Evolutionary conservation across 176 grass and related monocot species (phyloP).

Genomic region (Ampelocalamus luodianensis): DNA sequence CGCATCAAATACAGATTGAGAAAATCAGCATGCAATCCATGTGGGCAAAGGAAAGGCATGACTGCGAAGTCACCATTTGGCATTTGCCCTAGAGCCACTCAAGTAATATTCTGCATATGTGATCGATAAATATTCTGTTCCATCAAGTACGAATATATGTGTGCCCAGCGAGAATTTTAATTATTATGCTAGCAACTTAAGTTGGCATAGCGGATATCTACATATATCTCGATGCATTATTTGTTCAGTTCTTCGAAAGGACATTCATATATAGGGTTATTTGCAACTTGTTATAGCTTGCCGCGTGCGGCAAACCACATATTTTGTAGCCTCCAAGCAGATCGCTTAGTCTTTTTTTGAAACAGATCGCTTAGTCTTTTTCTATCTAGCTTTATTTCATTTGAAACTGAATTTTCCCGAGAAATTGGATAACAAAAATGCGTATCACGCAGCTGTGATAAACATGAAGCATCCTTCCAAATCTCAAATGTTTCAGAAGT

Average conservation of each 20-base stretch:
- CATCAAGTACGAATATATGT: not conserved
- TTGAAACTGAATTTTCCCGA: not conserved
- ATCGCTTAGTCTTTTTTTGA: not conserved
- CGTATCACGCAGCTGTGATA: not conserved
- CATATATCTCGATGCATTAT: not conserved
- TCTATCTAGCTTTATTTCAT: not conserved
- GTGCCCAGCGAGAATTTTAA: not conserved
- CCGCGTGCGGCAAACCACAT: not conserved
- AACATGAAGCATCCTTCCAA: not conserved
- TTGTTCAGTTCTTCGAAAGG: not conserved
- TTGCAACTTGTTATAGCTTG: no score
- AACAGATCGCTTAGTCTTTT: no score
- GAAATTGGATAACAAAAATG: not conserved
- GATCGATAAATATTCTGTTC: not conserved
- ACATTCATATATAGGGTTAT: no score
- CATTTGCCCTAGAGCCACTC: not conserved
- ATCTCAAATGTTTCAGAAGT: not conserved
- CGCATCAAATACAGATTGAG: not conserved
- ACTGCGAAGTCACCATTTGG: not conserved
- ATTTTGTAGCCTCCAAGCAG: not conserved
- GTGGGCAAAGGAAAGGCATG: not conserved
- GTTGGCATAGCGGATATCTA: not conserved
- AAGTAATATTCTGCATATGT: not conserved
- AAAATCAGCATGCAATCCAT: not conserved
- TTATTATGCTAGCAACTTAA: not conserved